phyloP scores from a whole-genome alignment of 805 yeast species.

The Suhomyces kilbournensis region DNA sequence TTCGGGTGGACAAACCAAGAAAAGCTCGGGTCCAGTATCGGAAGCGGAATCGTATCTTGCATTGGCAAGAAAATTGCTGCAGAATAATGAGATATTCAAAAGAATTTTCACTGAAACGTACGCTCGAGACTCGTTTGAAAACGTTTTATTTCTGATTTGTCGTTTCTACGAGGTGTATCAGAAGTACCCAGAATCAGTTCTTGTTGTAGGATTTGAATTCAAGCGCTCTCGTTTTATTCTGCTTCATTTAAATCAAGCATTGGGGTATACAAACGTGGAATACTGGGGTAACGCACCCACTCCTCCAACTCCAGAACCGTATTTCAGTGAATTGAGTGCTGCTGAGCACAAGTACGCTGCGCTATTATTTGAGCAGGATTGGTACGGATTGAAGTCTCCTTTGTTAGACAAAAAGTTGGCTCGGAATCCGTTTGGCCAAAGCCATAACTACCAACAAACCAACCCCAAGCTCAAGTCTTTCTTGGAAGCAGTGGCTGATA shows the following conservation, averaged over 20 bases:
- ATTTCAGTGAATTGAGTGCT: constrained; percentile 44
- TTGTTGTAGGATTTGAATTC: constrained; percentile 73
- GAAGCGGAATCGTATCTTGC: constrained; percentile 60
- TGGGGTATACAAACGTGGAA: constrained; percentile 40
- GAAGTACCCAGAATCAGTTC: constrained; percentile 48
- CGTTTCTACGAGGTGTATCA: constrained; percentile 48
- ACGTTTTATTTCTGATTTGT: constrained; percentile 59
- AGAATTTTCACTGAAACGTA: constrained; percentile 57
- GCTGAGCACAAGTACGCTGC: constrained; percentile 56
- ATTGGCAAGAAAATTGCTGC: constrained; percentile 35
- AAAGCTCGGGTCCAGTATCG: constrained; percentile 49
- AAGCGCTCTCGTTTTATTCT: constrained; percentile 58
- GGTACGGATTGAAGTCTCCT: constrained; percentile 51
- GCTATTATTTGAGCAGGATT: constrained; percentile 50
- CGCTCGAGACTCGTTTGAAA: constrained; percentile 80
- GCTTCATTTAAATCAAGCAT: constrained; percentile 49
- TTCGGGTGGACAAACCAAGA: constrained; percentile 75
- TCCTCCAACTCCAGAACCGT: constrained; percentile 38
- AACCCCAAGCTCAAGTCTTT: constrained; percentile 4
- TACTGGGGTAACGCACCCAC: constrained; percentile 61
- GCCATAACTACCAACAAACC: constrained; percentile 4
- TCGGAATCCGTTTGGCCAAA: constrained; percentile 52
- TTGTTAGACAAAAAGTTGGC: constrained; percentile 45
- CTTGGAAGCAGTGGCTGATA: neutral
- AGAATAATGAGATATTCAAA: constrained; percentile 7